Evolutionary conservation across 106 monocot species (phyloP).

Genomic region (Chionographis japonica): DNA sequence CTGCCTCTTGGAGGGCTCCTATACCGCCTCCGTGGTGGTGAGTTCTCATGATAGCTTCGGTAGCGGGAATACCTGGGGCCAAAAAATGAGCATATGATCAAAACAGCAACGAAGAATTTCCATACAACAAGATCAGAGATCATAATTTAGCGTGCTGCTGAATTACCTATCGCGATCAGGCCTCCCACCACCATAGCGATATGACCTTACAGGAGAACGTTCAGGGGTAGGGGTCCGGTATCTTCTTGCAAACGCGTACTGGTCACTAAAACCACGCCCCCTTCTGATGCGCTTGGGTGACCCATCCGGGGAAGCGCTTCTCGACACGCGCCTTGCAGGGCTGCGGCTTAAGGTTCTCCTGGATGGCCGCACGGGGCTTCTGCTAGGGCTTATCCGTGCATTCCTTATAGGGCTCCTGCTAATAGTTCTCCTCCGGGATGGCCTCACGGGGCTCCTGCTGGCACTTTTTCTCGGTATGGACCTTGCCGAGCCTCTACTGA

Average conservation of each 20-base stretch:
- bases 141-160: background rate
- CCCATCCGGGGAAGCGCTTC: conserved; percentile 86
- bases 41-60: conserved; percentile 56
- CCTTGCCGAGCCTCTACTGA: conserved; percentile 26
- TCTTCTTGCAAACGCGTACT: conserved; percentile 74
- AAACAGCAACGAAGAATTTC: background rate
- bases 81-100: background rate
- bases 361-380: conserved; percentile 18
- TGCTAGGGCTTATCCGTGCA: conserved; percentile 28
- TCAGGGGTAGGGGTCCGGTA: conserved; percentile 86
- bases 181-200: conserved; percentile 68
- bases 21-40: conserved; percentile 71
- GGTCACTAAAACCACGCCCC: conserved; percentile 85
- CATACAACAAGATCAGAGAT: background rate
- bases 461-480: conserved; percentile 10
- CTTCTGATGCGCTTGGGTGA: conserved; percentile 76
- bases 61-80: conserved; percentile 56
- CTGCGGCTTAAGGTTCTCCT: conserved; percentile 24
- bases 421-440: background rate
- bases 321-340: conserved; percentile 53
- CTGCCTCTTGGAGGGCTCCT: conserved; percentile 70
- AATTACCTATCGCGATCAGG: conserved; percentile 67
- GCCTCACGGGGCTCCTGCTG: conserved; percentile 27
- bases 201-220: conserved; percentile 63
- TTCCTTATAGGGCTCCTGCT: conserved; percentile 29